Percentiles rank a stretch among this genome's conserved stretches.
phyloP scores from a whole-genome alignment of 129 eudicot species.

The Gnaphalium uliginosum region DNA sequence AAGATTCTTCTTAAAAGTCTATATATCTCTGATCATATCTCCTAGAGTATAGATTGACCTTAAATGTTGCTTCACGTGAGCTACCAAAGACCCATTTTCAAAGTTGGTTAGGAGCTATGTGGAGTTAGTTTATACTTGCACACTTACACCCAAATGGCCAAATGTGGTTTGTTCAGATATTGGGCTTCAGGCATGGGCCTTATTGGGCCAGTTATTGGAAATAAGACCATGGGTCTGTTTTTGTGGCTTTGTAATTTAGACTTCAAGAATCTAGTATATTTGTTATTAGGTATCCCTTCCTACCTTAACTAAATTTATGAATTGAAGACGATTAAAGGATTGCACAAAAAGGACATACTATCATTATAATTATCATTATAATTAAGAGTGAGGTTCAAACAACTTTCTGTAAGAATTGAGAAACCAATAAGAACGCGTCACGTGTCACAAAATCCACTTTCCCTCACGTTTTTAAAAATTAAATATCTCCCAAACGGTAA shows the following conservation, averaged over 20 bases:
- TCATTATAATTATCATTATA: background rate
- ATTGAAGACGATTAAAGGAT: background rate
- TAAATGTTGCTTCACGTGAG: slow-evolving; percentile 9
- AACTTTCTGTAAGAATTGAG: too few relatives aligned
- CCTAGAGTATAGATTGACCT: background rate
- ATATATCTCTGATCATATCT: background rate
- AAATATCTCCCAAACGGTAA: too few relatives aligned
- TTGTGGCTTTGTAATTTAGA: slow-evolving; percentile 7
- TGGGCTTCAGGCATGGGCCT: slow-evolving; percentile 18
- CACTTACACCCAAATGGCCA: slow-evolving; percentile 6
- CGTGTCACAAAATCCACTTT: too few relatives aligned
- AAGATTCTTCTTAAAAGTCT: background rate
- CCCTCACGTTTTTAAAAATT: too few relatives aligned
- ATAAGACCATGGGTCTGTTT: background rate
- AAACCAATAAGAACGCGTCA: too few relatives aligned
- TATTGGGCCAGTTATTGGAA: background rate
- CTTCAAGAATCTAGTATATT: background rate
- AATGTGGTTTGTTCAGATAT: slow-evolving; percentile 11
- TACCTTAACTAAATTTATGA: too few relatives aligned
- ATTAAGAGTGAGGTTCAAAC: too few relatives aligned
- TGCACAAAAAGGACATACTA: background rate
- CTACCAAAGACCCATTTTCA: slow-evolving; percentile 8
- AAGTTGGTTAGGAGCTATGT: slow-evolving; percentile 8
- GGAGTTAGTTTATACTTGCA: background rate
- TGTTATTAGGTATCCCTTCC: background rate